Evolutionary conservation across 2,329 filamentous ascomycete genomes (phyloP).

Genomic region (Penicillium sp.): DNA sequence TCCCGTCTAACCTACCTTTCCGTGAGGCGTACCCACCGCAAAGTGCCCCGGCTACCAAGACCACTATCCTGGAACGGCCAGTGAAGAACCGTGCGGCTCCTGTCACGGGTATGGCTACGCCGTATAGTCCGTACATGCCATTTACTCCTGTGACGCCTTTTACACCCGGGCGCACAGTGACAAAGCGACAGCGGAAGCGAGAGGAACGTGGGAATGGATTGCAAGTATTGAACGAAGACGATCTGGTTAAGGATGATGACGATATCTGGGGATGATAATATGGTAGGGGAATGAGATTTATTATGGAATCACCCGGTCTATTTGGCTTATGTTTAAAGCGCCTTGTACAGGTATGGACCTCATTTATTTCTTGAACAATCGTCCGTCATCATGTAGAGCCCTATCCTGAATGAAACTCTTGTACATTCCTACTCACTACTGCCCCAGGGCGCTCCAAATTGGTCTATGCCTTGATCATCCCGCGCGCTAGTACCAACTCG

Average conservation of each 20-base stretch:
- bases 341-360: too few relatives aligned
- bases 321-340: too few relatives aligned
- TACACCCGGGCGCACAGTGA: conserved; percentile 46
- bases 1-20: conserved; percentile 35
- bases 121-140: conserved; percentile 52
- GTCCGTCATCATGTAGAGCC: too few relatives aligned
- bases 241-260: conserved; percentile 44
- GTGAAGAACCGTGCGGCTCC: conserved; percentile 36
- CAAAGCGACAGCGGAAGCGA: conserved; percentile 42
- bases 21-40: conserved; percentile 42
- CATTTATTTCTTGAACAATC: too few relatives aligned
- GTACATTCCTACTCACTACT: too few relatives aligned
- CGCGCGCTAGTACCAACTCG: too few relatives aligned
- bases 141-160: conserved; percentile 50
- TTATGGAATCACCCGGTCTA: conserved; percentile 15
- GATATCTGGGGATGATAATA: conserved; percentile 44
- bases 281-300: neutral
- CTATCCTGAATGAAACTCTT: too few relatives aligned
- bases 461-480: too few relatives aligned
- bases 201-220: conserved; percentile 43
- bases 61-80: conserved; percentile 47
- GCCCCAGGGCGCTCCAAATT: too few relatives aligned
- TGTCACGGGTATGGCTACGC: conserved; percentile 47
- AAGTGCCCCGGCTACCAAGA: conserved; percentile 48
- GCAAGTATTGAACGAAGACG: conserved; percentile 45